Conservation (phyloP, 2,329 filamentous ascomycete genomes). For the Hymenoscyphus repandus region DNA sequence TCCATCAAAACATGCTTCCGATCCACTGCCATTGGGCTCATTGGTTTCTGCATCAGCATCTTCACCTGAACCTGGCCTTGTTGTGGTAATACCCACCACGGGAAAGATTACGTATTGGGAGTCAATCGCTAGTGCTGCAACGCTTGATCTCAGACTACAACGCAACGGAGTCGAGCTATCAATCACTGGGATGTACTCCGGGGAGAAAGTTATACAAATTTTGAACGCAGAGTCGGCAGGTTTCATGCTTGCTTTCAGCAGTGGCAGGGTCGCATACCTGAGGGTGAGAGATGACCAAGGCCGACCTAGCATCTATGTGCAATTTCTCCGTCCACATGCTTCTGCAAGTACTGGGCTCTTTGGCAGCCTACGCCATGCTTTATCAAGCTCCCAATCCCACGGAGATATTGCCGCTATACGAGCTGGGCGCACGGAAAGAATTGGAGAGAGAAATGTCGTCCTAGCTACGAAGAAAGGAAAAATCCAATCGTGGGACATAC, state of each 20-base stretch:
- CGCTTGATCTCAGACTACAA: slow-evolving; percentile 73
- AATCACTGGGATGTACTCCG: slow-evolving; percentile 69
- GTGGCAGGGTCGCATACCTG: slow-evolving; percentile 80
- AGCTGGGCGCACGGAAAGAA: slow-evolving; percentile 63
- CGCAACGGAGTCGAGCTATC: slow-evolving; percentile 72
- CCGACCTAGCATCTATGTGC: slow-evolving; percentile 71
- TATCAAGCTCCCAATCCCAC: slow-evolving; percentile 64
- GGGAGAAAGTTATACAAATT: slow-evolving; percentile 72
- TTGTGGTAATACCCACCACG: slow-evolving; percentile 76
- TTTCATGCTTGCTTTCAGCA: slow-evolving; percentile 79
- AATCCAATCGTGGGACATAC: slow-evolving; percentile 81
- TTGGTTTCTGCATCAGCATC: slow-evolving; percentile 75
- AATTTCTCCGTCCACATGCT: slow-evolving; percentile 63
- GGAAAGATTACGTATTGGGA: slow-evolving; percentile 95
- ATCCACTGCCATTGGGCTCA: slow-evolving; percentile 75
- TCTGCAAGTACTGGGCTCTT: slow-evolving; percentile 62
- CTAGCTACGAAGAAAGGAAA: slow-evolving; percentile 72
- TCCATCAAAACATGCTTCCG: slow-evolving; percentile 57
- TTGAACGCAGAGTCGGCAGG: slow-evolving; percentile 80
- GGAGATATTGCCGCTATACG: slow-evolving; percentile 78
- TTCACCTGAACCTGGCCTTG: slow-evolving; percentile 75
- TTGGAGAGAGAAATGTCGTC: slow-evolving; percentile 81
- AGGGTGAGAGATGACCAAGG: slow-evolving; percentile 83
- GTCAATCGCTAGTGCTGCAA: slow-evolving; percentile 82
- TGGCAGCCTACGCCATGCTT: slow-evolving; percentile 71